phyloP scores from a whole-genome alignment of 768 basidiomycete species.

The Lactifluus subvellereus region DNA sequence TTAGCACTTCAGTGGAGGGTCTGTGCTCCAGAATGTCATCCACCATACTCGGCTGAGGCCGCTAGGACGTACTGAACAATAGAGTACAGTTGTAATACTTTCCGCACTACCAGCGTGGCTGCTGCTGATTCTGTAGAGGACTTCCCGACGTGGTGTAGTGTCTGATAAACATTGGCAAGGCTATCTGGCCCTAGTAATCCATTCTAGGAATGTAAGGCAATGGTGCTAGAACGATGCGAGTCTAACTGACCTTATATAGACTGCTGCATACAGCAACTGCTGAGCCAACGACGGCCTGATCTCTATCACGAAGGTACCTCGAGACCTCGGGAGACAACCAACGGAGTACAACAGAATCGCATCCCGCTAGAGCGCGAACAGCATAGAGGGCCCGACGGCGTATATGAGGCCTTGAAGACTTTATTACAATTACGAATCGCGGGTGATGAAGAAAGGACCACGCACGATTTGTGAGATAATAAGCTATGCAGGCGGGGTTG shows the following conservation, averaged over 20 bases:
- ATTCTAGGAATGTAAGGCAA: constrained; percentile 15
- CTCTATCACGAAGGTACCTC: constrained; percentile 16
- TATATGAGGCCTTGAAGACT: not conserved
- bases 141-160: constrained; percentile 5
- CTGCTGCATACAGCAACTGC: constrained; percentile 15
- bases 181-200: constrained; percentile 13
- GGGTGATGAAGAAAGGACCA: constrained; percentile 31
- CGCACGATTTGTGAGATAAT: constrained; percentile 72
- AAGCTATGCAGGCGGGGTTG: constrained; percentile 59
- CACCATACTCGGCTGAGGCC: not conserved
- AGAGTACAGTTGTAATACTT: constrained; percentile 15
- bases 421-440: not conserved
- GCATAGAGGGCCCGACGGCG: constrained; percentile 18
- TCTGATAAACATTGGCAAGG: constrained; percentile 1
- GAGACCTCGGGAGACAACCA: constrained; percentile 19
- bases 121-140: not conserved
- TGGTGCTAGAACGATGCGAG: not conserved
- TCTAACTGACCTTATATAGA: constrained; percentile 16
- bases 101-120: constrained; percentile 11
- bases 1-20: constrained; percentile 17
- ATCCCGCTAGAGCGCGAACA: constrained; percentile 13
- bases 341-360: constrained; percentile 12
- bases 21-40: constrained; percentile 6
- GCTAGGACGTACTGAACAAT: constrained; percentile 13
- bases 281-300: constrained; percentile 16